Base-by-base conservation (phyloP, 2,329 filamentous ascomycete species). In the Neonectria ditissima region DNA sequence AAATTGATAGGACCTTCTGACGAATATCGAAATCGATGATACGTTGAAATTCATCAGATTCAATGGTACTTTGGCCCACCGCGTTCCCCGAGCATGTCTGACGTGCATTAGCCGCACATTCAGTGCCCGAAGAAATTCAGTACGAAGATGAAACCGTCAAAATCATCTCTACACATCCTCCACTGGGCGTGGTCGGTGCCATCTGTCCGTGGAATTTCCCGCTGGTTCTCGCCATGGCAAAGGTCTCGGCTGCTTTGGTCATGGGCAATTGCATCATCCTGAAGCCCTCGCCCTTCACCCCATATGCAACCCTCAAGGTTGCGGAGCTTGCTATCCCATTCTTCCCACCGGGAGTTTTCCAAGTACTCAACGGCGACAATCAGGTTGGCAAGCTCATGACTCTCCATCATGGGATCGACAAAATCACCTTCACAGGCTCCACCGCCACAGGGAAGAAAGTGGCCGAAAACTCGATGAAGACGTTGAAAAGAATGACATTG, bases 361-460 rank as follows among this genome's bases (percentile, higher is more conserved):
- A 90, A 72, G 84, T 80, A 1, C 75, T 91, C 9, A 84, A 85
- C 50, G 89, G 88, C 14, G 86, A 86, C 55, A 87, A 89, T 66
- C 78, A 82, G 51, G 81, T 91, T 4, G 88, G 88, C 2, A 86
- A 84, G 0, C 81, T 80, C 80, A 75, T 91, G 62, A 88, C 86
- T 0, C 73, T 72, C 11, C 88, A 91, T 71, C 84, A 85, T 0
- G 84, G 80, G 20, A 83, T 90, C 55, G 80, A 83, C 63, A 90
- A 89, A 80, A 85, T 91, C 75, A 83, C 80, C 66, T 91, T 91
- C 77, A 91, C 88, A 0, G 88, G 88, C 2, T 89, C 86, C 7
- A 86, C 81, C n/a, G 80, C 80, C 0, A 89, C 86, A 0, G 88
- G 88, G 8, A 89, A 88, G 79, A 85, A 83, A 73, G 83, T 90